Conservation (phyloP, 2,329 filamentous ascomycete genomes). For the Hirsutella thompsonii region DNA sequence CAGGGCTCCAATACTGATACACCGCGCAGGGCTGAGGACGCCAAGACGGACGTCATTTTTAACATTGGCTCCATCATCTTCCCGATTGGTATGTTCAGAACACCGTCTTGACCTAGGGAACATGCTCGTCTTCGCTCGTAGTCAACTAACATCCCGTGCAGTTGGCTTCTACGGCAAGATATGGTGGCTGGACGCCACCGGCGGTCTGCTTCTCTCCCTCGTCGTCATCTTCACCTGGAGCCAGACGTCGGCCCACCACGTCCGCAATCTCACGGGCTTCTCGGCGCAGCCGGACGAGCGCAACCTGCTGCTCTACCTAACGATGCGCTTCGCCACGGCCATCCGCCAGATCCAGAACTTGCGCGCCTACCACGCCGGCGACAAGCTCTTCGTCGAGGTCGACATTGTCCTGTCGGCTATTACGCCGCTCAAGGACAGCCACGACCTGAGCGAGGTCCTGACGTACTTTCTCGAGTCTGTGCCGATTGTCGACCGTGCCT, state of each 20-base stretch:
- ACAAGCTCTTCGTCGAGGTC: constrained; percentile 71
- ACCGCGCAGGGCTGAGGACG: constrained; percentile 32
- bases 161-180: constrained; percentile 62
- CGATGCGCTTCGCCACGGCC: constrained; percentile 83
- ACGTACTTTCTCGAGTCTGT: constrained; percentile 79
- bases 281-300: constrained; percentile 69
- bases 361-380: constrained; percentile 73
- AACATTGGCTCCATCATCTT: constrained; percentile 84
- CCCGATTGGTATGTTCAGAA: constrained; percentile 44
- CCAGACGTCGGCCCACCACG: constrained; percentile 59
- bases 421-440: constrained; percentile 64
- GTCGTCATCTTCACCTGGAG: constrained; percentile 75
- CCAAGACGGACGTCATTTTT: constrained; percentile 70
- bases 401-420: constrained; percentile 73
- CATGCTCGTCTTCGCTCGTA: too few species aligned
- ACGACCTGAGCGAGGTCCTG: constrained; percentile 65
- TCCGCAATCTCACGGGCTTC: constrained; percentile 68
- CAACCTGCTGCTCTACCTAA: constrained; percentile 77
- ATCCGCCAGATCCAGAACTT: constrained; percentile 78
- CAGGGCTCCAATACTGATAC: too few species aligned
- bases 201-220: constrained; percentile 63
- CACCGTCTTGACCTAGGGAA: neutral
- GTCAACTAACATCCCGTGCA: too few species aligned
- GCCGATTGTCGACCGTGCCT: constrained; percentile 61
- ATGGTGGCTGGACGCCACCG: constrained; percentile 76